Conservation (phyloP, 768 basidiomycete species). For the Collybia mongolica region DNA sequence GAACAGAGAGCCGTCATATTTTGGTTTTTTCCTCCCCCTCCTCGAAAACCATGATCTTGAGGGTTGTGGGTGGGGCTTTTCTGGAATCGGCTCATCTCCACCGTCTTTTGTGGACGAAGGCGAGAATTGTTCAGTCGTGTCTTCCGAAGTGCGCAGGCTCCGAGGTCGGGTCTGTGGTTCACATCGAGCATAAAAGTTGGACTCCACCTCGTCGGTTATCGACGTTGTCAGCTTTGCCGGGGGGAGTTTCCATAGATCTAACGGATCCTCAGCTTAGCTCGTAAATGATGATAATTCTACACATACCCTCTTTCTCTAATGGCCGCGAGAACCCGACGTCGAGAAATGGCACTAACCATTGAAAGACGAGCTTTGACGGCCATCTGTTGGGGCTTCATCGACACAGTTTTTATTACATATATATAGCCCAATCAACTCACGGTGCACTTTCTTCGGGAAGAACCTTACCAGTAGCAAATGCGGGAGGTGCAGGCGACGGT, state of each 20-base stretch:
- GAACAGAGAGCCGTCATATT: constrained; percentile 32
- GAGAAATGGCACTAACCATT: constrained; percentile 48
- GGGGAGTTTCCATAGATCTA: constrained; percentile 51
- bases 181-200: constrained; percentile 42
- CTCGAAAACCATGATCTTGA: background rate
- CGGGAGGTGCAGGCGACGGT: constrained; percentile 17
- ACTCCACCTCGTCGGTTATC: constrained; percentile 37
- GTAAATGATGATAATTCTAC: background rate
- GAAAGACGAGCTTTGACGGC: constrained; percentile 39
- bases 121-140: background rate
- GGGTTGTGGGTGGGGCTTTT: background rate
- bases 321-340: constrained; percentile 49
- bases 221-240: constrained; percentile 25
- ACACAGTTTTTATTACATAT: background rate
- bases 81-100: background rate
- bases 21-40: constrained; percentile 6
- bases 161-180: constrained; percentile 36
- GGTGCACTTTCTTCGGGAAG: constrained; percentile 16
- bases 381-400: constrained; percentile 16
- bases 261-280: background rate
- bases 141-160: background rate
- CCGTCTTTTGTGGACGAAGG: constrained; percentile 9
- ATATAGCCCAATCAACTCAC: constrained; percentile 6
- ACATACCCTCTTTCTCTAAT: constrained; percentile 45
- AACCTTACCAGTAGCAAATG: constrained; percentile 15